Evolutionary conservation across 306 rosid genomes (phyloP).

Genomic region (Benincasa hispida): DNA sequence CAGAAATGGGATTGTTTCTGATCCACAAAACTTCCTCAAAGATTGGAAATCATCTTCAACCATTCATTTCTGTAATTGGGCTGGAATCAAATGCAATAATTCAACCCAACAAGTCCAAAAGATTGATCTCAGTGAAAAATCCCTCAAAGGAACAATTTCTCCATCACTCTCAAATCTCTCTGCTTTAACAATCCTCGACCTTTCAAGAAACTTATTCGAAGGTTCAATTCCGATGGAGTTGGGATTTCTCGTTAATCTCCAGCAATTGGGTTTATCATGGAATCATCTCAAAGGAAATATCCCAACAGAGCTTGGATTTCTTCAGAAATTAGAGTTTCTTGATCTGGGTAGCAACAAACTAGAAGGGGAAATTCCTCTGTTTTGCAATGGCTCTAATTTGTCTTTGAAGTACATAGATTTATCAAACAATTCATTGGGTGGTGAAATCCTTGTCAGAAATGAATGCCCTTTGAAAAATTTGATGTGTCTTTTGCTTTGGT

Average conservation of each 20-base stretch:
- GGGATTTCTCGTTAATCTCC: slow-evolving; percentile 40
- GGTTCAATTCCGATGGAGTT: slow-evolving; percentile 66
- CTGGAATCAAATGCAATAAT: slow-evolving; percentile 62
- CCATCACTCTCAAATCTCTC: slow-evolving; percentile 60
- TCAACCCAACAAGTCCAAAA: slow-evolving; percentile 39
- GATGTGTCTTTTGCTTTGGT: slow-evolving; percentile 70
- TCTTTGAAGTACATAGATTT: slow-evolving; percentile 61
- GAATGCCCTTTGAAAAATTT: slow-evolving; percentile 43
- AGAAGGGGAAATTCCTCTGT: slow-evolving; percentile 54
- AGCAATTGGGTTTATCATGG: slow-evolving; percentile 46
- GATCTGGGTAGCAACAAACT: slow-evolving; percentile 64
- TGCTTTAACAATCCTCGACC: slow-evolving; percentile 56
- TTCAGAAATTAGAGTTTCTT: slow-evolving; percentile 50
- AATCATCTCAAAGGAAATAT: slow-evolving; percentile 51
- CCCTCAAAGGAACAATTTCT: slow-evolving; percentile 55
- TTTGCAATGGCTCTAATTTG: slow-evolving; percentile 49
- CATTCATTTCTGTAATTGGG: slow-evolving; percentile 60
- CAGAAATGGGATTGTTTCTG: slow-evolving; percentile 55
- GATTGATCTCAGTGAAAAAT: slow-evolving; percentile 63
- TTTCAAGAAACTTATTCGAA: slow-evolving; percentile 53
- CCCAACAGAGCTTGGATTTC: slow-evolving; percentile 50
- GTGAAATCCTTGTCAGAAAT: slow-evolving; percentile 44
- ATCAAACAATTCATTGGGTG: slow-evolving; percentile 65
- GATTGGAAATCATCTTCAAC: slow-evolving; percentile 33
- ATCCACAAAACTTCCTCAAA: slow-evolving; percentile 37